Percentiles rank a stretch among this genome's conserved stretches.
Evolutionary conservation across 2,329 filamentous ascomycete species (phyloP).

Genomic region (Tolypocladium tropicale): DNA sequence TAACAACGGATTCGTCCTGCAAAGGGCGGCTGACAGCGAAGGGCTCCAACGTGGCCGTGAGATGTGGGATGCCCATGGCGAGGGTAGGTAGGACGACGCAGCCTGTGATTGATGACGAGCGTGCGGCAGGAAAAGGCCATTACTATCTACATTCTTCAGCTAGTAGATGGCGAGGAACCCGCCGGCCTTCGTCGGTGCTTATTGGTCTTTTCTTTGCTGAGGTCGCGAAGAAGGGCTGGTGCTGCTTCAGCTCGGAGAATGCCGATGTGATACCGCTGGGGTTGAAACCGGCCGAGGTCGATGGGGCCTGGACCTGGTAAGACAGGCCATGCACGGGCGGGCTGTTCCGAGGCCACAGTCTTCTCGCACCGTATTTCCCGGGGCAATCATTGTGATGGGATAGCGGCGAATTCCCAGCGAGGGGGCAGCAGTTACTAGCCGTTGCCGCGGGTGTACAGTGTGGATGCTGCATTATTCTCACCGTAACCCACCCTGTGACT

Average conservation of each 20-base stretch:
- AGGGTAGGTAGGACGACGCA: not conserved
- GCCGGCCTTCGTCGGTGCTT: not conserved
- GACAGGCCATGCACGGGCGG: not conserved
- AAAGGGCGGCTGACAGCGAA: constrained; percentile 36
- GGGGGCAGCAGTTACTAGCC: not conserved
- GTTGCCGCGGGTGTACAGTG: not conserved
- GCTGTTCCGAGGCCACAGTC: not conserved
- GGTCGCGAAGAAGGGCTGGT: not conserved
- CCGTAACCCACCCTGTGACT: not conserved
- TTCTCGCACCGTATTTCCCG: not conserved
- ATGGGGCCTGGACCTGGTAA: too few species aligned
- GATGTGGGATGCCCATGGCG: constrained; percentile 49
- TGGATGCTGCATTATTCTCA: not conserved
- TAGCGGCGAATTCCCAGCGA: too few species aligned
- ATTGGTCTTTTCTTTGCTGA: too few species aligned
- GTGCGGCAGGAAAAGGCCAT: not conserved
- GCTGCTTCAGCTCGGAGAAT: not conserved
- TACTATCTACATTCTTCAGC: not conserved
- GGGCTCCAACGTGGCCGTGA: constrained; percentile 41
- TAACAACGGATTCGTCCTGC: constrained; percentile 32
- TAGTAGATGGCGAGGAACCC: not conserved
- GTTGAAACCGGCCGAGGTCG: too few species aligned
- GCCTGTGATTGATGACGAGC: not conserved
- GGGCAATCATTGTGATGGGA: too few species aligned
- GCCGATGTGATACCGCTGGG: too few species aligned